Conservation (phyloP, 2,329 filamentous ascomycete genomes). For the Myriosclerotinia duriaeana region DNA sequence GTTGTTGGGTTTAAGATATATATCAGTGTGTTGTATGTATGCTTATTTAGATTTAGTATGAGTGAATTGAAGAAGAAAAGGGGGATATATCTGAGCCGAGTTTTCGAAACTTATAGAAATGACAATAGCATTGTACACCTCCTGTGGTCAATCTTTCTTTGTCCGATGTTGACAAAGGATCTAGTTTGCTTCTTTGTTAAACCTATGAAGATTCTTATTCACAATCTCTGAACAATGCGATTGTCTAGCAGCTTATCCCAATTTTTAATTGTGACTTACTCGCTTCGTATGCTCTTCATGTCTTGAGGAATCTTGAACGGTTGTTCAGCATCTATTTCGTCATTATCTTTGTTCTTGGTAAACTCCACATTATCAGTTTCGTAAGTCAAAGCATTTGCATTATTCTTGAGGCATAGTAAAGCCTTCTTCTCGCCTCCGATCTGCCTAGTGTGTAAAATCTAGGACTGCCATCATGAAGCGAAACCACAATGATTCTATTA, state of each 20-base stretch:
- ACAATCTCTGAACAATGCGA: background rate
- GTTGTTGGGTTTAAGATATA: background rate
- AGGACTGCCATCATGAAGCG: background rate
- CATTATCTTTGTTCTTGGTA: no score
- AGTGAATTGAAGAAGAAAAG: background rate
- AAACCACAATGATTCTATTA: background rate
- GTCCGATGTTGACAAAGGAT: background rate
- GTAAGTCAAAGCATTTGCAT: background rate
- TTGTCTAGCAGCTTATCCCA: background rate
- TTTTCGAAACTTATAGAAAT: background rate
- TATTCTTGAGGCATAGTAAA: background rate
- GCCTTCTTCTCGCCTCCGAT: background rate
- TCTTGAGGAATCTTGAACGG: background rate
- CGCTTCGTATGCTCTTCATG: background rate
- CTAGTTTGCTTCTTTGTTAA: background rate
- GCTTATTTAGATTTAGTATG: background rate
- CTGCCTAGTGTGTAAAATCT: background rate
- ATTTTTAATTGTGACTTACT: background rate
- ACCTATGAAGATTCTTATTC: background rate
- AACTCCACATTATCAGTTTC: background rate
- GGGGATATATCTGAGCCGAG: background rate
- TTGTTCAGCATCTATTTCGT: background rate
- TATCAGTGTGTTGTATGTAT: background rate
- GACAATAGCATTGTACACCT: background rate
- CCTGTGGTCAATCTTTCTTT: background rate